Evolutionary conservation across 2,329 filamentous ascomycete genomes (phyloP), one percentile per base, ranked within the genome.

Genomic region (Aureobasidium sp.): DNA sequence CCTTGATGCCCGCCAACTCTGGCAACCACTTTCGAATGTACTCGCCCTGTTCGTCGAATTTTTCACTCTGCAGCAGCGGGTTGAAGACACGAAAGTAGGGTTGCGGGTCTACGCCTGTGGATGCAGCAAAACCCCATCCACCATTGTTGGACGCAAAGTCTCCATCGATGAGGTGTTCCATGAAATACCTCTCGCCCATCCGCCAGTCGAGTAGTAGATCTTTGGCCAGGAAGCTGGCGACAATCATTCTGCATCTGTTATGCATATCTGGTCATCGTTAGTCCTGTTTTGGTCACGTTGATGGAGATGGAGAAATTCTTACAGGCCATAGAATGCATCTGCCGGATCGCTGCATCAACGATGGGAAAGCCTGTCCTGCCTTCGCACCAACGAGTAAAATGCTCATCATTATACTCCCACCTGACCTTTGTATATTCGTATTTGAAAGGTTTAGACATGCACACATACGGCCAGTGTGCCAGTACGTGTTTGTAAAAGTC

Each of bases 81-180:
- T 95, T 96, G 75, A 96, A 96, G 57, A 96, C 89, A 7, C 91
- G 82, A 66, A 96, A 96, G 71, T 95, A 96, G 0, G 91, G 91
- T 74, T 96, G 89, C 1, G 90, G 89, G 72, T 95, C 90, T 7
- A 91, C 89, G 1, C 90, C 88, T 0, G 86, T 87, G 20, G 81
- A 84, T 5, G 87, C 85, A 27, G 80, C 75, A 66, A 87, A 87
- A 0, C 84, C 86, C 85, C 85, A 88, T 0, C 85, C 85, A 9
- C 85, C 84, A 65, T 89, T 91, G 72, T 93, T 93, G 63, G 84
- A 87, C 0, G 88, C 87, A 70, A 92, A 90, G 70, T 92, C 89
- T 17, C 89, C 88, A 68, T 93, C 89, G 62, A 92, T 82, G 8
- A 91, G 78, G 66, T 88, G 79, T 70, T 90, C 85, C 89, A 94